Conservation (phyloP, 768 basidiomycete genomes). For the Leccinum disarticulatum region DNA sequence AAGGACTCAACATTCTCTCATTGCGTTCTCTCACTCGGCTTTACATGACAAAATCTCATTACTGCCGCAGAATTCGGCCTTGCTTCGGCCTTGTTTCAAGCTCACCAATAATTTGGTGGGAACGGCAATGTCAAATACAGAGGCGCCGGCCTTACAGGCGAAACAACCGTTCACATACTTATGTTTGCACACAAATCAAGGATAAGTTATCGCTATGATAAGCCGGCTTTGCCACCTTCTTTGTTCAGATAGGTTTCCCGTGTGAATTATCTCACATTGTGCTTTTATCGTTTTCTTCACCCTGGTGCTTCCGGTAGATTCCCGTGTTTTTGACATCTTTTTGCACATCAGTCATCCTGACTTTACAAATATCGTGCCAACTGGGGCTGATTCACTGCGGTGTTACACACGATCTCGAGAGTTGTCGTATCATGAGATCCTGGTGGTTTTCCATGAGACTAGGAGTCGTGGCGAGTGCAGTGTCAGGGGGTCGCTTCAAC, state of each 20-base stretch:
- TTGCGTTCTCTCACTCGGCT: background rate
- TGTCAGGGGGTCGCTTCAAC: slow-evolving; percentile 3
- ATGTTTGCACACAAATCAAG: background rate
- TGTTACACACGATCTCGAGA: background rate
- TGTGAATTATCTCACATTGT: background rate
- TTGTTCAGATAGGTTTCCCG: background rate
- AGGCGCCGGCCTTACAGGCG: background rate
- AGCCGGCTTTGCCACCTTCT: background rate
- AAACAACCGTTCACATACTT: background rate
- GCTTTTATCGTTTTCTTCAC: background rate
- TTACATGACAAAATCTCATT: background rate
- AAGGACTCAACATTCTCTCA: background rate
- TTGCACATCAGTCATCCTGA: too few relatives aligned
- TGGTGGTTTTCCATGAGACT: background rate
- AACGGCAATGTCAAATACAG: background rate
- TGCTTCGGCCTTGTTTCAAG: background rate
- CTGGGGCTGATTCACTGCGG: too few relatives aligned
- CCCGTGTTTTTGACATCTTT: too few relatives aligned
- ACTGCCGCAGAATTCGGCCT: background rate
- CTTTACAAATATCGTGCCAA: background rate
- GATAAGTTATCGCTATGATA: background rate
- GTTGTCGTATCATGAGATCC: background rate
- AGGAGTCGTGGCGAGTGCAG: background rate
- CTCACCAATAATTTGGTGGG: background rate
- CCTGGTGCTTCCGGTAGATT: too few relatives aligned